phyloP scores from a whole-genome alignment of 495 filamentous ascomycete genomes.

The Hypoxylon rickii region DNA sequence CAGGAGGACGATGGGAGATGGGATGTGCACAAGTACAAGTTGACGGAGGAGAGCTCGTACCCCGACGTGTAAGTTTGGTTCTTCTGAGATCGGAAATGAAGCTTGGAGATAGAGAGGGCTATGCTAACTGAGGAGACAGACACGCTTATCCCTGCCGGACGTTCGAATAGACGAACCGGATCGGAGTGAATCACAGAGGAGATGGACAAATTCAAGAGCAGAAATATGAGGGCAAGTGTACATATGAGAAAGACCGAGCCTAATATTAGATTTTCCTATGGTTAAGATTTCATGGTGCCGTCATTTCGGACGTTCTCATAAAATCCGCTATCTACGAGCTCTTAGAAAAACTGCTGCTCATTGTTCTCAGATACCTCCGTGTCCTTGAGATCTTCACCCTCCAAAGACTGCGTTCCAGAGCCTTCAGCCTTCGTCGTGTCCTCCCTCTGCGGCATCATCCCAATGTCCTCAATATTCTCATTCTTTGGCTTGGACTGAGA shows the following conservation, averaged over 20 bases:
- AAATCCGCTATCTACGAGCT: neutral
- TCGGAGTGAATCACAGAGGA: neutral
- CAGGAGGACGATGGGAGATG: conserved; percentile 45
- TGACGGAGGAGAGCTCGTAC: conserved; percentile 63
- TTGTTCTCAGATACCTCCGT: too few species aligned
- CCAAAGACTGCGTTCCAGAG: too few species aligned
- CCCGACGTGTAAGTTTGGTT: conserved; percentile 54
- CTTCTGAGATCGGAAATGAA: too few species aligned
- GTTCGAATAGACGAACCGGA: conserved; percentile 46
- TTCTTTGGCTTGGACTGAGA: too few species aligned
- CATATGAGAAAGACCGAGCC: conserved; percentile 20
- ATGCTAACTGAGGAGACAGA: conserved; percentile 25
- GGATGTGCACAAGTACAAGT: conserved; percentile 58
- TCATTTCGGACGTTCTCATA: neutral
- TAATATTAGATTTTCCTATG: conserved; percentile 32
- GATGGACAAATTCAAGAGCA: too few species aligned
- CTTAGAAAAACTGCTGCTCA: too few species aligned
- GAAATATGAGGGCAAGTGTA: conserved; percentile 13
- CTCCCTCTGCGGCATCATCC: conserved; percentile 18
- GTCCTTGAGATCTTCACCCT: too few species aligned
- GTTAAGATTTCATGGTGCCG: conserved; percentile 3
- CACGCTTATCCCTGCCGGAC: conserved; percentile 53
- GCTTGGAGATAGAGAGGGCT: too few species aligned
- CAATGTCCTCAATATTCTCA: conserved; percentile 40
- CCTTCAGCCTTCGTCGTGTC: conserved; percentile 1